A percentile compares a stretch with the other conserved stretches of the same genome.
Evolutionary conservation across 352 stramenopile species (phyloP).

Genomic region (Globisporangium orthogonon): DNA sequence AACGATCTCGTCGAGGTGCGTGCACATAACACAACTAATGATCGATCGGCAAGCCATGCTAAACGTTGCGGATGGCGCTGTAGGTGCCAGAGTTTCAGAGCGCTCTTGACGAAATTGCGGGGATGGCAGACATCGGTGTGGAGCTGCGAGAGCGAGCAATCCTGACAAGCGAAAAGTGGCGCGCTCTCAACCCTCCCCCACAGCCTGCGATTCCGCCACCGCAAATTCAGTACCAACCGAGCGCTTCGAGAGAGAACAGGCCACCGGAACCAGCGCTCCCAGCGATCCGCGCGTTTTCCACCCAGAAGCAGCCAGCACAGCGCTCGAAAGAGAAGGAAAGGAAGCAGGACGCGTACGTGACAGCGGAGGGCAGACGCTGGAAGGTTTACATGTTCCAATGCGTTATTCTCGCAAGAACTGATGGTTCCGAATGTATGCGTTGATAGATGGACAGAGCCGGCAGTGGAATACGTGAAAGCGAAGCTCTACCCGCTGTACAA

Average conservation of each 20-base stretch:
- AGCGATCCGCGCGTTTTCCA: slow-evolving; percentile 37
- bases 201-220: background rate
- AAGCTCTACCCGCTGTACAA: slow-evolving; percentile 83
- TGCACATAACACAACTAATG: background rate
- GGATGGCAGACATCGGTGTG: slow-evolving; percentile 21
- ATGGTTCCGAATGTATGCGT: background rate
- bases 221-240: background rate
- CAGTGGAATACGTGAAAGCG: slow-evolving; percentile 72
- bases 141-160: slow-evolving; percentile 35
- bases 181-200: slow-evolving; percentile 31
- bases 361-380: background rate
- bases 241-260: background rate
- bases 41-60: background rate
- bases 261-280: slow-evolving; percentile 20
- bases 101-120: slow-evolving; percentile 26
- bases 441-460: slow-evolving; percentile 35
- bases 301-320: slow-evolving; percentile 22
- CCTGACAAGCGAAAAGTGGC: slow-evolving; percentile 31
- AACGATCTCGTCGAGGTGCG: slow-evolving; percentile 55
- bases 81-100: slow-evolving; percentile 31
- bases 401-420: background rate
- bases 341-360: slow-evolving; percentile 38
- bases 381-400: background rate
- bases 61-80: background rate
- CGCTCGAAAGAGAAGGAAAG: slow-evolving; percentile 33